phyloP scores from a whole-genome alignment of 176 grass and related monocot species.

The Eleusine indica region DNA sequence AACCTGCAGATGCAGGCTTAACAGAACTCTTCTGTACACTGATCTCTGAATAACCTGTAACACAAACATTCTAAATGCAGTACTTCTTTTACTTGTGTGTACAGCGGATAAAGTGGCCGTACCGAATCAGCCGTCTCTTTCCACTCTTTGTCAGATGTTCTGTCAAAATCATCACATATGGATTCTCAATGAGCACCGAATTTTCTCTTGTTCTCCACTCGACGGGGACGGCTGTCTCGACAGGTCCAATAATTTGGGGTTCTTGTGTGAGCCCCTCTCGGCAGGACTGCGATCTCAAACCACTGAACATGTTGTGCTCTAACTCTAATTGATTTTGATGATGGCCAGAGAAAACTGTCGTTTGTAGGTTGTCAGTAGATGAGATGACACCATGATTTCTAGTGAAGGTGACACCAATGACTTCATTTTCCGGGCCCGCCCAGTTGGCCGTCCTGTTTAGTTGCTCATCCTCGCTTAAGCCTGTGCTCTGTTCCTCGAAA shows the following conservation, averaged over 20 bases:
- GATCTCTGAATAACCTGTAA: not conserved
- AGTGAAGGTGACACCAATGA: no score
- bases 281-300: not conserved
- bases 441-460: no score
- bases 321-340: no score
- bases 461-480: no score
- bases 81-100: not conserved
- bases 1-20: not conserved
- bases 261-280: not conserved
- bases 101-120: not conserved
- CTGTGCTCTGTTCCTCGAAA: conserved; percentile 8
- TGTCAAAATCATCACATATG: conserved; percentile 36
- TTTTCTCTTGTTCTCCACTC: not conserved
- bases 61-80: not conserved
- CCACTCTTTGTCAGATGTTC: conserved; percentile 6
- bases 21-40: conserved; percentile 10
- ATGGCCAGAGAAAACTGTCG: no score
- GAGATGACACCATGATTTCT: no score
- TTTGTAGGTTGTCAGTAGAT: no score
- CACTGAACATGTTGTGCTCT: not conserved
- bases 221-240: not conserved
- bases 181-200: conserved; percentile 31
- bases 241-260: not conserved
- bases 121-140: not conserved
- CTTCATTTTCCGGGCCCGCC: no score